Conservation (phyloP, 2,329 filamentous ascomycete genomes). For the Hysterium pulicare region DNA sequence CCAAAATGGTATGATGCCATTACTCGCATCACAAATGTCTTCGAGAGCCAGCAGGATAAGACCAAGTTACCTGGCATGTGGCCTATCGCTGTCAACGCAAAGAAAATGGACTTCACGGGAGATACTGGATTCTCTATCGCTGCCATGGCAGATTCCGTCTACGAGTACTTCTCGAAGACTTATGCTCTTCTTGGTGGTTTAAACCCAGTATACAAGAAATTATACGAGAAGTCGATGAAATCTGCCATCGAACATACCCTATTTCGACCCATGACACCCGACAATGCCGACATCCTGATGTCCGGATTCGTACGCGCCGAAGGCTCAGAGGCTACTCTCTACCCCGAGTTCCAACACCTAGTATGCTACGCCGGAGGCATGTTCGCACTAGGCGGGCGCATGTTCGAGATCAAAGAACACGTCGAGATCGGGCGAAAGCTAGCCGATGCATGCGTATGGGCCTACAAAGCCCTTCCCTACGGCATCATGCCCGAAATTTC, state of each 20-base stretch:
- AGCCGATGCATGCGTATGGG: conserved; percentile 61
- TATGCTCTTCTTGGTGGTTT: conserved; percentile 46
- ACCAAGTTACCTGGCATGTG: conserved; percentile 48
- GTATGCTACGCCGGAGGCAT: conserved; percentile 61
- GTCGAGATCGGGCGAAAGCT: conserved; percentile 56
- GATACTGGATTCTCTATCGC: conserved; percentile 35
- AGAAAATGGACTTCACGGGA: conserved; percentile 38
- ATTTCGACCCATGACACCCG: conserved; percentile 49
- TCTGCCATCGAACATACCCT: conserved; percentile 45
- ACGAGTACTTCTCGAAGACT: conserved; percentile 45
- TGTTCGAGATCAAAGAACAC: conserved; percentile 54
- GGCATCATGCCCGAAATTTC: conserved; percentile 63
- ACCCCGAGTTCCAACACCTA: conserved; percentile 56
- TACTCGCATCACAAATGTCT: conserved; percentile 40
- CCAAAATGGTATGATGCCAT: conserved; percentile 47
- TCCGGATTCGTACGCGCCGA: conserved; percentile 42
- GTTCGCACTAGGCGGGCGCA: conserved; percentile 57
- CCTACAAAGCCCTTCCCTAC: conserved; percentile 54
- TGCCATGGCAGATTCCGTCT: conserved; percentile 36
- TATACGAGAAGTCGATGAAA: conserved; percentile 54
- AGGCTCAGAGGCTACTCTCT: conserved; percentile 29
- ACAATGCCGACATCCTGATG: conserved; percentile 46
- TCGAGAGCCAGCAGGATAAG: conserved; percentile 41
- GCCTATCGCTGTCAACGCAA: conserved; percentile 44
- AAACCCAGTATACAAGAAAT: conserved; percentile 45